Conservation (phyloP, 306 rosid species). For the Gillenia trifoliata region DNA sequence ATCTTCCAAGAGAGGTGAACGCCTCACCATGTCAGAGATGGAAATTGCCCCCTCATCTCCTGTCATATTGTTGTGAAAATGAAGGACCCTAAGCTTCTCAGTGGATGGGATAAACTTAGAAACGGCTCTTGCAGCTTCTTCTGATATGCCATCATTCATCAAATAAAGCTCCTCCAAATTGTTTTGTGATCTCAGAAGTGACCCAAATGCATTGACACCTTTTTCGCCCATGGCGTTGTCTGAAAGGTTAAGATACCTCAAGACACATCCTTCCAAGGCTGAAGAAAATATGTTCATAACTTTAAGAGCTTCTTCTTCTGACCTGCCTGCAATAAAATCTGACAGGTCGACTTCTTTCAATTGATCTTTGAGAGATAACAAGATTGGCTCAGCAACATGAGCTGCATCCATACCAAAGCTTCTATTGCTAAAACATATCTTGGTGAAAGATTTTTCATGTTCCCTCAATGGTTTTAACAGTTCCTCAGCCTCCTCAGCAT, state of each 20-base stretch:
- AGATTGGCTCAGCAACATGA: constrained; percentile 56
- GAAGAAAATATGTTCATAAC: constrained; percentile 80
- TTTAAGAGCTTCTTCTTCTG: constrained; percentile 78
- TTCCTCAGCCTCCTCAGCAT: constrained; percentile 63
- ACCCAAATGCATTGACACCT: constrained; percentile 75
- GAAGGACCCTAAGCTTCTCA: constrained; percentile 74
- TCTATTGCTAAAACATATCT: constrained; percentile 74
- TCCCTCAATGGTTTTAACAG: constrained; percentile 51
- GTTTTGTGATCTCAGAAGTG: constrained; percentile 61
- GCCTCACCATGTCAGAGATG: constrained; percentile 54
- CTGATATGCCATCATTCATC: constrained; percentile 91
- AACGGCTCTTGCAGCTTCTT: constrained; percentile 90
- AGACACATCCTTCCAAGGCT: constrained; percentile 59
- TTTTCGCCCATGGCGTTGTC: constrained; percentile 85
- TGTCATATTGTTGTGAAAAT: constrained; percentile 73
- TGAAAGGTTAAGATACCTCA: constrained; percentile 66
- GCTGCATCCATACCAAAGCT: constrained; percentile 89
- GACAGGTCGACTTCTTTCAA: constrained; percentile 71
- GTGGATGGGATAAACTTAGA: constrained; percentile 82
- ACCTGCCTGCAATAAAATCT: constrained; percentile 81
- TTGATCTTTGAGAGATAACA: constrained; percentile 59
- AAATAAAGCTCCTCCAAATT: constrained; percentile 81
- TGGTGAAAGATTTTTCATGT: constrained; percentile 46
- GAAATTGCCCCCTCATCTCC: constrained; percentile 73
- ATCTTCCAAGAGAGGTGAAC: constrained; percentile 63